Evolutionary conservation across 1,284 basidiomycete genomes (phyloP), one percentile per base, ranked within the genome.

Genomic region (Trichosporon sp.): DNA sequence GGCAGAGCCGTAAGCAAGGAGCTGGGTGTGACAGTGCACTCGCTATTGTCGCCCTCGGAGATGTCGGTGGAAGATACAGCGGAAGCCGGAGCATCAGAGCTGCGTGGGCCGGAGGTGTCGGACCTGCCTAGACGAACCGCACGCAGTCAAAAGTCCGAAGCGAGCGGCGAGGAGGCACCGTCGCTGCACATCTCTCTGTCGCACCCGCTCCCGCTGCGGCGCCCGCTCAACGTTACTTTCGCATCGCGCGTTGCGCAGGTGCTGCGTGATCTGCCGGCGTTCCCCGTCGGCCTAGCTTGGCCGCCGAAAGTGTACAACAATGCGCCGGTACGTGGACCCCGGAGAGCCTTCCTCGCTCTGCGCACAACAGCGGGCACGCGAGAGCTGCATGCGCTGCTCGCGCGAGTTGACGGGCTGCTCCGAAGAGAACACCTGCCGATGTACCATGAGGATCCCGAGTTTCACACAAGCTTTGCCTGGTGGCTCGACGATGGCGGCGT

Each of bases 381-480:
- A 0, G 57, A 76, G 71, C 70, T 79, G 31, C 58, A 62, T 13
- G 19, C 59, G 6, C 58, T 78, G 13, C 62, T 77, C 16, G 59
- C 69, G 13, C 60, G 59, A 9, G 63, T 79, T 9, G 69, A 76
- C 56, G 77, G 72, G 1, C 67, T 77, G 29, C 64, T 80, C 9
- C 23, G 60, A 11, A 62, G 63, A 1, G 54, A 71, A 10, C 77
- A 78, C 61, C 62, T 78, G 16, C 77, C 77, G 8, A 65, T 63
- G 37, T 80, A 81, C 61, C 77, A 78, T 59, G 58, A 65, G 10
- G 62, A 74, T 25, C 75, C 79, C 23, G 75, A 78, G 64, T 79
- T 78, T 58, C 79, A 81, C 58, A 68, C 79, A 11, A 77, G 74
- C 3, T 70, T 81, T 34, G 79, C 75, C 9, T 81, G 79, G 79